A percentile compares a stretch with the other conserved stretches of the same genome.
phyloP scores from a whole-genome alignment of 2,329 filamentous ascomycete genomes.

The Didymella segeticola region DNA sequence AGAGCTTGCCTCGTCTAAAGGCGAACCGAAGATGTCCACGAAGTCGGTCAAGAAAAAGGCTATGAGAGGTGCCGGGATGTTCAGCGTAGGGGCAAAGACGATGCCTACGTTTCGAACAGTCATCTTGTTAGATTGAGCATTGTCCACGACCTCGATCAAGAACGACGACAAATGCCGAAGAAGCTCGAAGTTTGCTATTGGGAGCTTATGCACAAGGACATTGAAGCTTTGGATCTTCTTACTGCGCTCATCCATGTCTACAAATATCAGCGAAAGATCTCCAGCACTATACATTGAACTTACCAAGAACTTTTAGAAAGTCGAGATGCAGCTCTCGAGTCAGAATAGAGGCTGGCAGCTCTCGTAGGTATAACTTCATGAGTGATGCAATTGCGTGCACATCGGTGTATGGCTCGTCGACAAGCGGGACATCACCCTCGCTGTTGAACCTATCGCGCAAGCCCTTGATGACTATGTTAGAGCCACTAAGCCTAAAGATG shows the following conservation, averaged over 20 bases:
- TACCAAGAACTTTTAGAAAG: slow-evolving; percentile 79
- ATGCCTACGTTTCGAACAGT: slow-evolving; percentile 95
- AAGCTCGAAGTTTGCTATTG: slow-evolving; percentile 79
- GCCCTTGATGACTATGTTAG: slow-evolving; percentile 89
- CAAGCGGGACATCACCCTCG: slow-evolving; percentile 87
- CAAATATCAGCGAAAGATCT: slow-evolving; percentile 28
- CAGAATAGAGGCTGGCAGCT: slow-evolving; percentile 88
- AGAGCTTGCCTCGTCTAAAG: slow-evolving; percentile 62
- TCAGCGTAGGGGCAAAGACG: slow-evolving; percentile 95
- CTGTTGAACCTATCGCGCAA: slow-evolving; percentile 91
- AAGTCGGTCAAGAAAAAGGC: slow-evolving; percentile 93
- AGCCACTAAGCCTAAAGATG: slow-evolving; percentile 96
- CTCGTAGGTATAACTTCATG: slow-evolving; percentile 90
- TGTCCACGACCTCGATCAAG: slow-evolving; percentile 89
- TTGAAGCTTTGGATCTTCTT: slow-evolving; percentile 81
- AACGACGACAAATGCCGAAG: slow-evolving; percentile 87
- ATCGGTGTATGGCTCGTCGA: slow-evolving; percentile 89
- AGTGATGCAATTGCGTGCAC: slow-evolving; percentile 95
- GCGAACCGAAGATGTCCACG: slow-evolving; percentile 79
- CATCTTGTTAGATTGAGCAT: slow-evolving; percentile 94
- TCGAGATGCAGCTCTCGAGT: slow-evolving; percentile 89
- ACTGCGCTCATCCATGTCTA: slow-evolving; percentile 73
- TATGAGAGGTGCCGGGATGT: slow-evolving; percentile 94
- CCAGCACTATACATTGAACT: slow-evolving; percentile 25
- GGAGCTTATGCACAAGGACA: slow-evolving; percentile 79